phyloP scores from a whole-genome alignment of 495 filamentous ascomycete species.

The Entonaema liquescens region DNA sequence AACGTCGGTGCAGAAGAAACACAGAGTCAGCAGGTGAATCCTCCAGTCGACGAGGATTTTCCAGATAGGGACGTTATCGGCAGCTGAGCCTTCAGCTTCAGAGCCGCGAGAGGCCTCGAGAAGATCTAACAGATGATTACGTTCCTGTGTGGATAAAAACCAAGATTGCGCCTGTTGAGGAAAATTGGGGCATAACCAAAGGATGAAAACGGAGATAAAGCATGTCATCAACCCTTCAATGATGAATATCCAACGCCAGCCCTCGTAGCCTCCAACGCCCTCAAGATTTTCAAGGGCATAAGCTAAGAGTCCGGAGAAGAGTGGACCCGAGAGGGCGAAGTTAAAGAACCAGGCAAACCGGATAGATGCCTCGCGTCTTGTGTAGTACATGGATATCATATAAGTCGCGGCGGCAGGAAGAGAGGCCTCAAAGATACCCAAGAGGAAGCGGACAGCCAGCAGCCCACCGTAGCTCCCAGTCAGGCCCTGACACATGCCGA shows the following conservation, averaged over 20 bases:
- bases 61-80: constrained; percentile 34
- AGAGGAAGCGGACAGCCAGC: constrained; percentile 35
- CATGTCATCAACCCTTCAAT: constrained; percentile 71
- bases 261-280: constrained; percentile 65
- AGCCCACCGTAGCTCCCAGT: constrained; percentile 33
- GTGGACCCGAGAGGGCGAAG: constrained; percentile 40
- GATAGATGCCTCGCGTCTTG: constrained; percentile 34
- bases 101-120: constrained; percentile 52
- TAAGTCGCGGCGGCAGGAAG: constrained; percentile 42
- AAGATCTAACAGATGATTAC: constrained; percentile 67
- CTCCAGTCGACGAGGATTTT: constrained; percentile 35
- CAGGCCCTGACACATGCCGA: constrained; percentile 39
- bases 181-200: constrained; percentile 80
- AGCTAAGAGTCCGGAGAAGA: constrained; percentile 65
- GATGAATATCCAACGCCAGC: constrained; percentile 79
- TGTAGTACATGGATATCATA: constrained; percentile 46
- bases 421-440: constrained; percentile 35
- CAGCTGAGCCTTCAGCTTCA: constrained; percentile 26
- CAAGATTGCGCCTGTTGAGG: constrained; percentile 67
- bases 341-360: constrained; percentile 45
- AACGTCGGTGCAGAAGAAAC: constrained; percentile 38
- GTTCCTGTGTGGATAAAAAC: constrained; percentile 71
- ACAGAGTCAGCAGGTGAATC: constrained; percentile 39
- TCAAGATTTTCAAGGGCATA: constrained; percentile 70
- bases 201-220: constrained; percentile 68